phyloP scores from a whole-genome alignment of 495 filamentous ascomycete genomes.

The Xylaria nigripes region DNA sequence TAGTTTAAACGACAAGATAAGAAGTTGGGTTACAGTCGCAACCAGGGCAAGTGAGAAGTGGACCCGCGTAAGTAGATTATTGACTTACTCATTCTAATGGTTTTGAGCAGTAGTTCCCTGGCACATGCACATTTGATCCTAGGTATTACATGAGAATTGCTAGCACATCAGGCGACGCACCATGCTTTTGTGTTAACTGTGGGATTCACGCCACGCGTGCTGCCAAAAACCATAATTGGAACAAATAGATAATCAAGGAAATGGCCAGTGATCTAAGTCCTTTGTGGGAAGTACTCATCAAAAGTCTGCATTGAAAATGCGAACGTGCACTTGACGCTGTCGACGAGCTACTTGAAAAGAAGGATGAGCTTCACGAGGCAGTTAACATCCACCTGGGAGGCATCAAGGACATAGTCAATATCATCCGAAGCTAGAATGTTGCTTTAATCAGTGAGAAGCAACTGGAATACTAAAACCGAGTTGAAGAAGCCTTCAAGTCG shows the following conservation, averaged over 20 bases:
- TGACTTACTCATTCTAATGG: not conserved
- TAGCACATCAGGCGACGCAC: constrained; percentile 18
- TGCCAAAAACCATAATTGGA: constrained; percentile 27
- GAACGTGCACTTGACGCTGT: not conserved
- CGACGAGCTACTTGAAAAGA: constrained; percentile 12
- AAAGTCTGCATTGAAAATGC: not conserved
- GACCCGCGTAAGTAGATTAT: constrained; percentile 15
- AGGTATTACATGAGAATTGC: not conserved
- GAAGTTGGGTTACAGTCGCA: constrained; percentile 13
- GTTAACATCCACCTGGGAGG: constrained; percentile 16
- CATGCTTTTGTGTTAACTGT: constrained; percentile 27
- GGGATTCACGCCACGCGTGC: constrained; percentile 20
- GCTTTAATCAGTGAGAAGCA: constrained; percentile 28
- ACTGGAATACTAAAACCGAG: constrained; percentile 22
- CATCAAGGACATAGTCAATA: constrained; percentile 23
- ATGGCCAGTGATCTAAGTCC: constrained; percentile 24
- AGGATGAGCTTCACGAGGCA: constrained; percentile 4
- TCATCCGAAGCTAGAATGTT: constrained; percentile 27
- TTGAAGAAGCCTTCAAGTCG: constrained; percentile 14
- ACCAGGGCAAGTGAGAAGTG: constrained; percentile 16
- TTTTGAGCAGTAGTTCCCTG: constrained; percentile 9
- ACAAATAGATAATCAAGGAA: constrained; percentile 29
- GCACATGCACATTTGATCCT: not conserved
- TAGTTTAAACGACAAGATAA: not conserved
- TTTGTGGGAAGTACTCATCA: constrained; percentile 20